phyloP scores from a whole-genome alignment of 306 rosid species.

The Vachellia pachyceras region DNA sequence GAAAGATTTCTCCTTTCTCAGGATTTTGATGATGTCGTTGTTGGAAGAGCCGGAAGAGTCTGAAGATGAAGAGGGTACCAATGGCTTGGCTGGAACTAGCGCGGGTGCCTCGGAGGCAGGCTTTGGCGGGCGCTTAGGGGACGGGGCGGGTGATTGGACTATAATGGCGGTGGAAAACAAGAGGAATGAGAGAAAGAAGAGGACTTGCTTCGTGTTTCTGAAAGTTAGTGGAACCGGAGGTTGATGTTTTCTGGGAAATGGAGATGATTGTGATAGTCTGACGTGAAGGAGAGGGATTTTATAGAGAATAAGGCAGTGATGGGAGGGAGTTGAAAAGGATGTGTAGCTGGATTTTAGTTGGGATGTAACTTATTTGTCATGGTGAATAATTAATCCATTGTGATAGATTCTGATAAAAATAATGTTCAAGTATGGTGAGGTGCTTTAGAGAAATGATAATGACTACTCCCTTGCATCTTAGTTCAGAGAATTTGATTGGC shows the following conservation, averaged over 20 bases:
- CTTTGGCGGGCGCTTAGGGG: constrained; percentile 4
- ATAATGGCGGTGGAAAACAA: constrained; percentile 14
- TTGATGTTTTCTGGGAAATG: background rate
- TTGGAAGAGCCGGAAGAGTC: constrained; percentile 28
- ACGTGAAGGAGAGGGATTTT: constrained; percentile 15
- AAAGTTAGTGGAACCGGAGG: too few relatives aligned
- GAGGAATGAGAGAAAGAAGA: constrained; percentile 35
- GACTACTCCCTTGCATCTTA: background rate
- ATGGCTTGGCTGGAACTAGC: constrained; percentile 1
- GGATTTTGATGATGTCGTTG: constrained; percentile 48
- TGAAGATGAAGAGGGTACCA: constrained; percentile 22
- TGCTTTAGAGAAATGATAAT: background rate
- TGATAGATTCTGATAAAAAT: background rate
- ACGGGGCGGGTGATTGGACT: constrained; percentile 30
- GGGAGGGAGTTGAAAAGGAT: constrained; percentile 34
- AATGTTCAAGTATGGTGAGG: background rate
- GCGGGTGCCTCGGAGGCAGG: background rate
- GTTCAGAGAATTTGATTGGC: background rate
- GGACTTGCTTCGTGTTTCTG: constrained; percentile 35
- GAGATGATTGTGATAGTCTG: constrained; percentile 16
- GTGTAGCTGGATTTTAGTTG: background rate
- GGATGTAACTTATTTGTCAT: background rate
- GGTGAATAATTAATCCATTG: background rate
- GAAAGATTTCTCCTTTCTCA: constrained; percentile 53
- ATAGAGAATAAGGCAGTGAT: constrained; percentile 24